Conservation (phyloP, 2,329 filamentous ascomycete species). For the Cercospora citrullina region DNA sequence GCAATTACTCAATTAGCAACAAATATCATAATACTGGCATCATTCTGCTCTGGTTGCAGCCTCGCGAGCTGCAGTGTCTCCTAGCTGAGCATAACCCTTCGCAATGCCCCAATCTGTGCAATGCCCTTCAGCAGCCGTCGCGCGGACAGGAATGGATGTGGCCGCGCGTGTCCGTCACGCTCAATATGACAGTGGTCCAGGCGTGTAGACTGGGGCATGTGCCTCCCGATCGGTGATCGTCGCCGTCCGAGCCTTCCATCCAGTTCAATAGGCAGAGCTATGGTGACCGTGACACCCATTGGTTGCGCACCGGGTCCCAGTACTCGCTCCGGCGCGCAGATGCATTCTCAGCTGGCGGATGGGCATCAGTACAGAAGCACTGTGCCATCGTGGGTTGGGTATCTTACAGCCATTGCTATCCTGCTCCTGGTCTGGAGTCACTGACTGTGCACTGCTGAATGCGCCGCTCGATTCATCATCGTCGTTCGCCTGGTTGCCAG, state of each 20-base stretch:
- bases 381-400: background rate
- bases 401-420: constrained; percentile 9
- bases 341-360: background rate
- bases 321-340: background rate
- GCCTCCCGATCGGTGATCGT: background rate
- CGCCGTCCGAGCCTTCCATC: background rate
- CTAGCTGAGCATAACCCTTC: background rate
- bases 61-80: background rate
- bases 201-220: background rate
- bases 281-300: constrained; percentile 5
- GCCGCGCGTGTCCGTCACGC: background rate
- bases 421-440: constrained; percentile 1
- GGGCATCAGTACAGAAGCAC: constrained; percentile 3
- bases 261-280: background rate
- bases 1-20: background rate
- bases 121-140: background rate
- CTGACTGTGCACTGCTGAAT: constrained; percentile 1
- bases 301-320: constrained; percentile 19
- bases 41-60: background rate
- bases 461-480: constrained; percentile 17
- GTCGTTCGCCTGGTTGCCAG: background rate
- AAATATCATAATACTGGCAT: background rate
- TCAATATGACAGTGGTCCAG: background rate
- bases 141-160: background rate
- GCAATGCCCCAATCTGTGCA: background rate